Percentiles rank a stretch among this genome's conserved stretches.
Conservation (phyloP, 2,329 filamentous ascomycete species). For the Alternaria longipes region DNA sequence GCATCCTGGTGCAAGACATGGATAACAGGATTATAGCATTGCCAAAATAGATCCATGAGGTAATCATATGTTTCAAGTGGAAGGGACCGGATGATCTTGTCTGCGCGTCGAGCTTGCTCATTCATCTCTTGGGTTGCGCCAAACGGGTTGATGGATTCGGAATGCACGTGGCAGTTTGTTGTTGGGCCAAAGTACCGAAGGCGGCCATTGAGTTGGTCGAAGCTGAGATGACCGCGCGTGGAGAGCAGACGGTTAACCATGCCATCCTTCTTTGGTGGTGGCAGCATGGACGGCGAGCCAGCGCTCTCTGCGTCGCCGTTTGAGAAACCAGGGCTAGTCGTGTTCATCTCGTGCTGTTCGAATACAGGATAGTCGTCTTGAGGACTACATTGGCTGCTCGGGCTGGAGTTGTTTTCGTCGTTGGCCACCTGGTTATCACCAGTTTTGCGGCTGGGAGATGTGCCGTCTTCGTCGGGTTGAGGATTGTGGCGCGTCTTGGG, state of each 20-base stretch:
- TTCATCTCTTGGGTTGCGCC: constrained; percentile 54
- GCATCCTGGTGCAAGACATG: constrained; percentile 61
- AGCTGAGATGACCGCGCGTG: constrained; percentile 61
- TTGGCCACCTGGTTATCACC: constrained; percentile 18
- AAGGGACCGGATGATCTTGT: constrained; percentile 60
- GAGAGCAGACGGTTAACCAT: constrained; percentile 61
- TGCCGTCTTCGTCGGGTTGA: constrained; percentile 42
- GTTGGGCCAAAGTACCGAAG: constrained; percentile 64
- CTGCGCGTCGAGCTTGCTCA: constrained; percentile 59
- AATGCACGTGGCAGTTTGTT: constrained; percentile 63
- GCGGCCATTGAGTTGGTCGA: constrained; percentile 62
- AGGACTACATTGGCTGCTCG: constrained; percentile 42
- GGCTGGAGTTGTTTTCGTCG: constrained; percentile 39
- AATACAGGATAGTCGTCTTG: constrained; percentile 38
- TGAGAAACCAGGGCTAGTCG: constrained; percentile 30
- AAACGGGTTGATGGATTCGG: constrained; percentile 47
- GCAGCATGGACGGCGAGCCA: constrained; percentile 44
- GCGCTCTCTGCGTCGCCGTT: constrained; percentile 38
- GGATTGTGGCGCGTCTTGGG: constrained; percentile 58
- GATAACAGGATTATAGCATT: constrained; percentile 61
- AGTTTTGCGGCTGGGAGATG: constrained; percentile 31
- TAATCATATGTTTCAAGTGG: constrained; percentile 61
- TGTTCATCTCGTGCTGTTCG: constrained; percentile 35
- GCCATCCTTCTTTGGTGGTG: constrained; percentile 56
- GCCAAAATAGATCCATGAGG: constrained; percentile 63